Evolutionary conservation across 495 filamentous ascomycete species (phyloP), one percentile per base, ranked within the genome.

Genomic region (Trichoderma virens): DNA sequence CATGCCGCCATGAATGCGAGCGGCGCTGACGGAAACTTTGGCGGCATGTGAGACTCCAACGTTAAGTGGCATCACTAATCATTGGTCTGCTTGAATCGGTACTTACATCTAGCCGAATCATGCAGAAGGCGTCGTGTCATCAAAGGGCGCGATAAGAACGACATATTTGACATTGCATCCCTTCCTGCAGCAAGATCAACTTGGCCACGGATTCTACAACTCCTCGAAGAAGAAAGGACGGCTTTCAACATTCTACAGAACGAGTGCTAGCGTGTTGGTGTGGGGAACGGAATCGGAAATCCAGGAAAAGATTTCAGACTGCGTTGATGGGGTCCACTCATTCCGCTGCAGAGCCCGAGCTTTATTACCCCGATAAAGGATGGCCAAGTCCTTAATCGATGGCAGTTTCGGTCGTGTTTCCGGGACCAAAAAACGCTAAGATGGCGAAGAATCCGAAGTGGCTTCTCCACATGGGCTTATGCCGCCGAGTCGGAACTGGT

Each of bases 311-410:
- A 56, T 11, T 14, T 14, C 13, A 8, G 25, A 23, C n/a, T 28
- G 16, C 9, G 23, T 30, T 9, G 18, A 27, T 13, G 25, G 11
- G 23, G 51, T 56, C 51, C 27, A 56, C 25, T 56, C 27, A 30
- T 56, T 56, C 51, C 51, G 27, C 51, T 56, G 51, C 51, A 56
- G 27, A 30, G 51, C 51, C 51, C 51, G 51, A 56, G 27, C 25
- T 56, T 56, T 56, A 56, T 56, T 56, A 18, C 51, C 51, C 51
- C 27, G 51, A 56, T 56, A 9, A 56, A 56, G 51, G 20, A 56
- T 56, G 51, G 51, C 51, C 27, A 30, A 25, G 25, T 30, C 25
- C 43, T 18, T 41, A 14, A 41, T 41, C 11, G 38, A 41, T 41
- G 18, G 18, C 18, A n/a, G 18, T 47, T 8, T 23, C 9, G 43